phyloP scores from a whole-genome alignment of 345 rosid genomes.

The Bruguiera gymnorhiza region DNA sequence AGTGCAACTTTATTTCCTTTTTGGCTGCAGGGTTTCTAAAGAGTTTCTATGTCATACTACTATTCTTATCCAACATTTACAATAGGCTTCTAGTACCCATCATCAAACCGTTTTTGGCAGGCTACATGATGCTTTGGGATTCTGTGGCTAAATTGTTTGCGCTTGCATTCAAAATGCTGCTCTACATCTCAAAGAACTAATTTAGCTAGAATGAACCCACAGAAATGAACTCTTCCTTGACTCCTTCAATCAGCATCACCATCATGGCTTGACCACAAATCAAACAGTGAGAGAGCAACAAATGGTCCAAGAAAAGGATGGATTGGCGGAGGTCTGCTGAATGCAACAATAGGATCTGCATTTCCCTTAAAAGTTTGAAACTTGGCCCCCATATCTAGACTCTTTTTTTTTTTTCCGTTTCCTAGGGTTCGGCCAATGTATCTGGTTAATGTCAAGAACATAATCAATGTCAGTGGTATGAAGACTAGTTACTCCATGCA shows the following conservation, averaged over 20 bases:
- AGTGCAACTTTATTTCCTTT: neutral
- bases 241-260: conserved; percentile 35
- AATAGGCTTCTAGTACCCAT: conserved; percentile 42
- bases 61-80: conserved; percentile 36
- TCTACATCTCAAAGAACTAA: conserved; percentile 38
- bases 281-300: conserved; percentile 48
- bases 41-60: conserved; percentile 49
- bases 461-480: neutral
- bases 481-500: neutral
- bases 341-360: conserved; percentile 48
- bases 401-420: conserved; percentile 24
- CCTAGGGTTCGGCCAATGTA: conserved; percentile 41
- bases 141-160: conserved; percentile 32
- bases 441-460: conserved; percentile 22
- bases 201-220: conserved; percentile 26
- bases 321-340: conserved; percentile 50
- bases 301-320: conserved; percentile 54
- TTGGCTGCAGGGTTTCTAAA: conserved; percentile 57
- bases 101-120: conserved; percentile 36
- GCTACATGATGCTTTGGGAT: conserved; percentile 52
- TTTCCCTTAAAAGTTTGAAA: conserved; percentile 20
- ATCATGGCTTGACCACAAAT: conserved; percentile 40
- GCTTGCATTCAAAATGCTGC: conserved; percentile 31
- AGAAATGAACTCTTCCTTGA: neutral
- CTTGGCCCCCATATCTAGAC: conserved; percentile 11